A percentile compares a stretch with the other conserved stretches of the same genome.
These are phyloP conservation scores for Naganishia sp. DNA, from an alignment of 1,284 basidiomycete genomes.

Conservation along the genomic window DNA sequence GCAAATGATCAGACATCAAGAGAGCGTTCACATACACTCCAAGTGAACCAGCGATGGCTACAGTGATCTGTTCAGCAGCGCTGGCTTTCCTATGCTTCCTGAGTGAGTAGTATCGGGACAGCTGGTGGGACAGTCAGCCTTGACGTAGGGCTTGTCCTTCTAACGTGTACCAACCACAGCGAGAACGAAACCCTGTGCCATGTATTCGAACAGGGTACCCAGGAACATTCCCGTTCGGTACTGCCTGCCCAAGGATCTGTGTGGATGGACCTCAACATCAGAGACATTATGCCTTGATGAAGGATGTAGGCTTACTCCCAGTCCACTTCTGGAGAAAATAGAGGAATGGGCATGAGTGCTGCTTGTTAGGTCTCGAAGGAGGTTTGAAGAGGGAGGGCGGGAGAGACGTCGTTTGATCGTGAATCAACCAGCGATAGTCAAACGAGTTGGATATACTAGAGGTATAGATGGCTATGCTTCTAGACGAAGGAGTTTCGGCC, in stretches of 20 bases:
- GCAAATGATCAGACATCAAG: background rate
- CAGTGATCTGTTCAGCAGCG: constrained; percentile 1
- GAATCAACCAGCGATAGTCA: too few relatives aligned
- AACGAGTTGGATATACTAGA: too few relatives aligned
- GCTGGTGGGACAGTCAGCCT: background rate
- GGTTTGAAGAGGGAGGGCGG: background rate
- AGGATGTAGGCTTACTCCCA: constrained; percentile 9
- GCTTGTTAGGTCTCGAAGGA: background rate
- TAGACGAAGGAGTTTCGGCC: too few relatives aligned
- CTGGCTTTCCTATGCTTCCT: constrained; percentile 5
- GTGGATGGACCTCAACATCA: background rate
- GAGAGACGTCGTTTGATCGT: background rate
- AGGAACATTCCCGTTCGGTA: constrained; percentile 21
- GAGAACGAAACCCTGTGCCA: constrained; percentile 2
- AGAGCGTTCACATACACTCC: constrained; percentile 1
- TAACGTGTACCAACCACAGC: background rate
- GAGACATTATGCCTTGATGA: background rate
- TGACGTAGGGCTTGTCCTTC: background rate
- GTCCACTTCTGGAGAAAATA: constrained; percentile 5
- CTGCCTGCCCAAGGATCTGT: constrained; percentile 7
- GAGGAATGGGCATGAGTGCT: background rate
- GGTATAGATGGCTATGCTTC: too few relatives aligned
- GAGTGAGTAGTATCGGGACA: constrained; percentile 20
- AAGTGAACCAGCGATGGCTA: background rate
- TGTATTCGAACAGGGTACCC: constrained; percentile 12